Conservation (phyloP, 768 basidiomycete genomes). For the Hydnum rufescens region DNA sequence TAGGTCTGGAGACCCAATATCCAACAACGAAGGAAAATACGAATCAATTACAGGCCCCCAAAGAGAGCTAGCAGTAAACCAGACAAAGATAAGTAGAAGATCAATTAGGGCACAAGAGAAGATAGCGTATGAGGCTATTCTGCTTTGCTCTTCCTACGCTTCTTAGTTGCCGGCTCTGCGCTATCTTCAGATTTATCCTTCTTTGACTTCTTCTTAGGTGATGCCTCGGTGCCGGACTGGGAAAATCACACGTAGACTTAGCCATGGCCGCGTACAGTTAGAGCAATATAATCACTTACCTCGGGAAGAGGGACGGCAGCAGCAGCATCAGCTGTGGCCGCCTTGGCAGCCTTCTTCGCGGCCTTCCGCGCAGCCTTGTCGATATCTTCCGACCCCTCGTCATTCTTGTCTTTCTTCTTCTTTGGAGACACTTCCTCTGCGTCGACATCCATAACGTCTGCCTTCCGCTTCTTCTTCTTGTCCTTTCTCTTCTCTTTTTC, state of each 20-base stretch:
- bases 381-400: background rate
- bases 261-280: background rate
- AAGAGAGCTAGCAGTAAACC: background rate
- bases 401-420: constrained; percentile 5
- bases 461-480: constrained; percentile 27
- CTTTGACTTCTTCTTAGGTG: constrained; percentile 7
- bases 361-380: constrained; percentile 14
- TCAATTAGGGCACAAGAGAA: too few relatives aligned
- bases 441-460: constrained; percentile 16
- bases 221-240: background rate
- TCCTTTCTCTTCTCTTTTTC: constrained; percentile 10
- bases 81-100: background rate
- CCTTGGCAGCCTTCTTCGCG: constrained; percentile 57
- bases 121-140: too few relatives aligned
- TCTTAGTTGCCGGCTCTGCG: constrained; percentile 7
- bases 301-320: too few relatives aligned
- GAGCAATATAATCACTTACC: constrained; percentile 15
- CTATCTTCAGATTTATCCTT: constrained; percentile 7
- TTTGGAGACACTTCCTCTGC: constrained; percentile 51
- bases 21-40: too few relatives aligned
- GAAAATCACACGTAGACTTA: background rate
- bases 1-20: too few relatives aligned
- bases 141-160: constrained; percentile 7
- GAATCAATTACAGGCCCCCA: too few relatives aligned
- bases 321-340: constrained; percentile 55